Base-by-base conservation (phyloP, 2,329 filamentous ascomycete genomes). In the Pochonia chlamydosporia region DNA sequence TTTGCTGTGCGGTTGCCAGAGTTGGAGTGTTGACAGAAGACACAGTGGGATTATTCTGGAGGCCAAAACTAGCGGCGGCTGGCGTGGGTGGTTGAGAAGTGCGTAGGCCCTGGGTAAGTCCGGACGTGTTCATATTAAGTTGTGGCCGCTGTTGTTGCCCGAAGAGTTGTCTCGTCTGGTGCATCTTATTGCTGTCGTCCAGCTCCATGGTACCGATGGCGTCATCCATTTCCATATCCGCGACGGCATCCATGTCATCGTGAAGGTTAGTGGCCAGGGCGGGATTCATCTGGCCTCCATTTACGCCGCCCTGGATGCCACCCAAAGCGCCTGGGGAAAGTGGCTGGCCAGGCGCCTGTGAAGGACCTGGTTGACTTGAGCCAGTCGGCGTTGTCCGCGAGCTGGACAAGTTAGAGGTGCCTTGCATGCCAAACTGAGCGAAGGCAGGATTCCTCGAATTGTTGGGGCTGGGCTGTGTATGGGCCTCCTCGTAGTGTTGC, bases 191-290 rank as follows among this genome's bases (percentile, higher is more conserved):
- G 56, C 68, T 78, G 52, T 82, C 77, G 40, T 82, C 76, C 58
- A 82, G 70, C 48, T 85, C 81, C 77, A 84, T 78, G 44, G 75
- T 71, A 4, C 81, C 83, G 42, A 87, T 75, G 7, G 83, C 79
- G 57, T 96, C 90, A 60, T 97, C 92, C 85, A 97, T 87, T 60
- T 97, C 92, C 92, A 97, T 96, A 60, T 95, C 89, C 44, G 89
- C 90, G 25, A 95, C 81, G 16, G 88, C 82, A 60, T 95, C 91
- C 73, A 95, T 82, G 51, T 95, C 86, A 50, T 85, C 68, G 36
- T 61, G 60, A 35, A 68, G 50, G 46, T 61, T 67, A 41, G 56
- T 58, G 33, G 54, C 72, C 48, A 78, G 67, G 47, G 71, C 67
- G 7, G 66, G 66, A 48, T 73, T 60, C 54, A 73, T 68, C 43